Evolutionary conservation across 371 early-diverging fungal genomes (phyloP).

Genomic region (Mortierella sp.): DNA sequence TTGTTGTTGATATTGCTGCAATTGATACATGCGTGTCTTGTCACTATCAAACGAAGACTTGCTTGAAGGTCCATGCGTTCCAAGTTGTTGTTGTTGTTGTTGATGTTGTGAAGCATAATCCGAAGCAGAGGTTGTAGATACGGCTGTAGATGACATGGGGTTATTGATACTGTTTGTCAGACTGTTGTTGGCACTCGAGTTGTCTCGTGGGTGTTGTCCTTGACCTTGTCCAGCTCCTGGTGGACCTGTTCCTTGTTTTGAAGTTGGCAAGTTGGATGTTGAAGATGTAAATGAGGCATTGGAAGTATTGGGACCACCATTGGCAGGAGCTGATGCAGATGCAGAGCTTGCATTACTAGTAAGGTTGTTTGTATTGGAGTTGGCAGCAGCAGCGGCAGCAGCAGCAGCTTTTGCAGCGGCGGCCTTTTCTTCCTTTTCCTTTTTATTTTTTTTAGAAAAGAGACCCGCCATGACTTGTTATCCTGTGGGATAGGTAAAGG

Average conservation of each 20-base stretch:
- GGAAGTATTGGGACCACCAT: constrained; percentile 1
- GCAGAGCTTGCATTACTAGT: constrained; percentile 6
- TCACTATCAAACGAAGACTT: constrained; percentile 31
- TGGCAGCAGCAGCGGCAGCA: constrained; percentile 13
- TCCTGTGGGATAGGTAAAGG: constrained; percentile 1
- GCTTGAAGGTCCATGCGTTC: constrained; percentile 6
- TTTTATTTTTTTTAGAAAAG: constrained; percentile 52
- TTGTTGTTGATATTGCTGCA: constrained; percentile 20
- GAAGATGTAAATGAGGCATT: constrained; percentile 32
- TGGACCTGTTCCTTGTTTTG: background rate
- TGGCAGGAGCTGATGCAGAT: background rate
- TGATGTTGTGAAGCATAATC: constrained; percentile 20
- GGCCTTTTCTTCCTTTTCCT: constrained; percentile 55
- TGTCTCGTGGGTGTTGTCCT: constrained; percentile 22
- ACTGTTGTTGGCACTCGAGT: constrained; percentile 29
- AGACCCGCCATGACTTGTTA: constrained; percentile 44
- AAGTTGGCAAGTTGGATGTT: constrained; percentile 18
- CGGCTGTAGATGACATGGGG: constrained; percentile 4
- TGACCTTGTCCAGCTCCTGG: background rate
- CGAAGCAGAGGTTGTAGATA: background rate
- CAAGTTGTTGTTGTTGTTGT: constrained; percentile 23
- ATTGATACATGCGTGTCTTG: constrained; percentile 34
- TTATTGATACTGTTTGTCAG: constrained; percentile 12
- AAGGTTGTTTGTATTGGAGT: too few relatives aligned
- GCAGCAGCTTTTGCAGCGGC: constrained; percentile 32